These are phyloP conservation scores for Phytophthora tubulina DNA, from an alignment of 352 stramenopile species.

Conservation along the genomic window DNA sequence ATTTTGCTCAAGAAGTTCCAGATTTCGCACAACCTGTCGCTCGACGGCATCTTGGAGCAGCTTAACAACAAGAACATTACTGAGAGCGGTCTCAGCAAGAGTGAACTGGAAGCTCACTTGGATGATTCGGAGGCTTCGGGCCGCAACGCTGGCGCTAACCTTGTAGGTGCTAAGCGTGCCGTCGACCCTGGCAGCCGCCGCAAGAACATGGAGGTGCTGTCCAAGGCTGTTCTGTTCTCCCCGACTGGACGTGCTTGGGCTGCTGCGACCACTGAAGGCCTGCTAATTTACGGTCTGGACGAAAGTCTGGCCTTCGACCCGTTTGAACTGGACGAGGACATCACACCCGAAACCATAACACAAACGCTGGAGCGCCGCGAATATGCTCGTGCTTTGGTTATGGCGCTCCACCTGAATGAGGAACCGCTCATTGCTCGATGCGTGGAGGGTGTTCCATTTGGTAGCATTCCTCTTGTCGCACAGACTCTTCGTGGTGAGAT, in stretches of 20 bases:
- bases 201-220: slow-evolving; percentile 89
- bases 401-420: slow-evolving; percentile 98
- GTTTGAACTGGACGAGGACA: slow-evolving; percentile 98
- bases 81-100: slow-evolving; percentile 72
- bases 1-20: slow-evolving; percentile 99
- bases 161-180: slow-evolving; percentile 85
- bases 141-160: slow-evolving; percentile 51
- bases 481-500: slow-evolving; percentile 87
- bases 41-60: slow-evolving; percentile 97
- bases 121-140: slow-evolving; percentile 44
- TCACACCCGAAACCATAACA: slow-evolving; percentile 95
- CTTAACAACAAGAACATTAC: slow-evolving; percentile 94
- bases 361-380: slow-evolving; percentile 89
- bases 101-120: slow-evolving; percentile 77
- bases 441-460: slow-evolving; percentile 92
- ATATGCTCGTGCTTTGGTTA: slow-evolving; percentile 94
- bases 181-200: slow-evolving; percentile 94
- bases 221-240: slow-evolving; percentile 96
- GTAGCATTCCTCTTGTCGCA: slow-evolving; percentile 92
- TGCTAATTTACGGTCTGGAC: slow-evolving; percentile 98
- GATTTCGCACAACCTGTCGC: slow-evolving; percentile 97
- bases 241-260: slow-evolving; percentile 97
- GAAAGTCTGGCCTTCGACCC: slow-evolving; percentile 98
- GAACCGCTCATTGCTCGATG: slow-evolving; percentile 93
- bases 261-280: slow-evolving; percentile 96